Conservation (phyloP, 208 protist genomes). For the Wallacemonas sp. region DNA sequence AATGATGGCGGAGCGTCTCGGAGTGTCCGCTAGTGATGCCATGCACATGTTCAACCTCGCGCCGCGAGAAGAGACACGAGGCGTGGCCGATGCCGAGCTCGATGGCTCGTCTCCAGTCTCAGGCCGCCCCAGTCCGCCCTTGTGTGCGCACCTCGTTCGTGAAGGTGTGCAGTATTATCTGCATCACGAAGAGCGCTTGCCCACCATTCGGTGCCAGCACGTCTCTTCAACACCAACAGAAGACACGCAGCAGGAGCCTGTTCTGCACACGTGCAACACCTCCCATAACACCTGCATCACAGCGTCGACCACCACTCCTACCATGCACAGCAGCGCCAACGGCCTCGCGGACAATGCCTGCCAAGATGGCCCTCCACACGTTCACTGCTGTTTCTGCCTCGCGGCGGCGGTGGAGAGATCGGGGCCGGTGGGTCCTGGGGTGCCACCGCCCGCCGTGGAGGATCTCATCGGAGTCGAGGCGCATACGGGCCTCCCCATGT, state of each 20-base stretch:
- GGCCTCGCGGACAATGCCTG: neutral
- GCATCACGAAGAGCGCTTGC: slow-evolving; percentile 10
- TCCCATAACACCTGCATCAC: neutral
- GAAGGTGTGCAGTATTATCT: slow-evolving; percentile 33
- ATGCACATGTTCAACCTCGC: slow-evolving; percentile 24
- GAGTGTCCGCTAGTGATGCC: neutral
- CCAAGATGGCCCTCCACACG: slow-evolving; percentile 24
- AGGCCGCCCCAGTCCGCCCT: slow-evolving; percentile 10
- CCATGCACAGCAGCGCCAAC: neutral
- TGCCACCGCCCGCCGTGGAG: slow-evolving; percentile 28
- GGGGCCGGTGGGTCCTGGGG: slow-evolving; percentile 15
- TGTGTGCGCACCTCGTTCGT: slow-evolving; percentile 53
- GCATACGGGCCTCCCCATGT: neutral
- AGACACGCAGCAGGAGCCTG: too few species aligned
- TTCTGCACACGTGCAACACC: slow-evolving; percentile 7
- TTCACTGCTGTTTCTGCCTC: slow-evolving; percentile 61
- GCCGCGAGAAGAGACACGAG: too few species aligned
- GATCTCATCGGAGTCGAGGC: slow-evolving; percentile 8
- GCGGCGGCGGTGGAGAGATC: slow-evolving; percentile 11
- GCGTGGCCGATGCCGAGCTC: too few species aligned
- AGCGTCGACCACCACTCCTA: neutral
- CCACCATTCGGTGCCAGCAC: slow-evolving; percentile 14
- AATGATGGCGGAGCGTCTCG: slow-evolving; percentile 23
- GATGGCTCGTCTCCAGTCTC: too few species aligned
- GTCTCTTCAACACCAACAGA: too few species aligned